Evolutionary conservation across 331 rosid genomes (phyloP).

Genomic region (Dryas integrifolia): DNA sequence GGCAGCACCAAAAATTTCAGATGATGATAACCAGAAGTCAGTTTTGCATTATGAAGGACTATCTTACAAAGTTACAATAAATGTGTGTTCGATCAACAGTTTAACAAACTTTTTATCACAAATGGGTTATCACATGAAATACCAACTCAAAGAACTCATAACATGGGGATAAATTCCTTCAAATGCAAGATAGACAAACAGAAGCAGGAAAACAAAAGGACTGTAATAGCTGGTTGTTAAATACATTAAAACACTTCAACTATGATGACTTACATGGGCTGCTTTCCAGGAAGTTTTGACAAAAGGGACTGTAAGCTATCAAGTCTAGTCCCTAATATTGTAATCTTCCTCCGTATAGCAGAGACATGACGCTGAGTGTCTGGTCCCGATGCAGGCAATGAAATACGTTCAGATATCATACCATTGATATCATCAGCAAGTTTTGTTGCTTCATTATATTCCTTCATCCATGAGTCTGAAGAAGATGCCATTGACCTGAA

Average conservation of each 20-base stretch:
- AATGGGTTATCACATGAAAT: constrained; percentile 12
- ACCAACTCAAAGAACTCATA: constrained; percentile 6
- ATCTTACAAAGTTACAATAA: neutral
- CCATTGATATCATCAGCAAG: constrained; percentile 80
- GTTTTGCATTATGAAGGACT: neutral
- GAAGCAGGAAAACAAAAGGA: neutral
- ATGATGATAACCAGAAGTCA: constrained; percentile 19
- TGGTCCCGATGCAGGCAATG: constrained; percentile 67
- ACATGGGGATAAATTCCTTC: neutral
- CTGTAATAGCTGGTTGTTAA: neutral
- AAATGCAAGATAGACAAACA: constrained; percentile 3
- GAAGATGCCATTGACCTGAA: constrained; percentile 84
- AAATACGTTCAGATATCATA: constrained; percentile 79
- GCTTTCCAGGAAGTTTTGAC: constrained; percentile 80
- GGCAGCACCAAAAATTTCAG: constrained; percentile 22
- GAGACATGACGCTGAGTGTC: constrained; percentile 88
- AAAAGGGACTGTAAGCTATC: constrained; percentile 83
- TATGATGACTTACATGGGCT: constrained; percentile 56
- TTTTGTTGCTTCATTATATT: constrained; percentile 80
- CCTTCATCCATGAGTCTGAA: constrained; percentile 89
- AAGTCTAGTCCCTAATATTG: constrained; percentile 90
- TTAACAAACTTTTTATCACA: neutral
- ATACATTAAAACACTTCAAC: constrained; percentile 1
- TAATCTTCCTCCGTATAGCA: constrained; percentile 89
- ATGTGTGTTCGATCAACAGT: neutral